Evolutionary conservation across 495 filamentous ascomycete genomes (phyloP).

Genomic region (Parathielavia appendiculata): DNA sequence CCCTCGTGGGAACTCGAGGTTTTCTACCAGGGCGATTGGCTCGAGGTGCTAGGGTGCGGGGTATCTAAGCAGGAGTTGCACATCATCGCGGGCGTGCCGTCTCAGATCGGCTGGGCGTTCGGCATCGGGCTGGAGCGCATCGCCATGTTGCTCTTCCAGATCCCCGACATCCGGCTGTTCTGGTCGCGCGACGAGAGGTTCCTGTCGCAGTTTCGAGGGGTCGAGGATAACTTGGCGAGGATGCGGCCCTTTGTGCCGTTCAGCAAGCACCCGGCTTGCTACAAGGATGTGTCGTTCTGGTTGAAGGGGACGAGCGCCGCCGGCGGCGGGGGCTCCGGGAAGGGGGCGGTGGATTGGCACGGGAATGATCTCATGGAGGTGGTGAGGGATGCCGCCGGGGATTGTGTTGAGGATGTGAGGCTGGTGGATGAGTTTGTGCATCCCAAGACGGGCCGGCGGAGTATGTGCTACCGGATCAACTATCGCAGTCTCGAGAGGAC

Average conservation of each 20-base stretch:
- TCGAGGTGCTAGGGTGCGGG: conserved; percentile 92
- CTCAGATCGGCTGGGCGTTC: conserved; percentile 89
- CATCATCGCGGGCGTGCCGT: conserved; percentile 66
- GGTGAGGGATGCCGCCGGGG: conserved; percentile 70
- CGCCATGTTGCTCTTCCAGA: conserved; percentile 92
- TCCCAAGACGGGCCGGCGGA: conserved; percentile 76
- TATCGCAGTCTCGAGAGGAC: conserved; percentile 88
- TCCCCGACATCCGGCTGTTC: conserved; percentile 96
- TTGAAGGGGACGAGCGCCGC: conserved; percentile 50
- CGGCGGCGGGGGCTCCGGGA: conserved; percentile 47
- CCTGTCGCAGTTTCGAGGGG: conserved; percentile 66
- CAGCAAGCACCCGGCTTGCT: conserved; percentile 80
- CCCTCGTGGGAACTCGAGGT: conserved; percentile 96
- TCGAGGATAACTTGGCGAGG: conserved; percentile 41
- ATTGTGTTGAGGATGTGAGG: conserved; percentile 79
- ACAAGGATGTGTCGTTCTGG: conserved; percentile 95
- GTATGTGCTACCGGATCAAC: conserved; percentile 86
- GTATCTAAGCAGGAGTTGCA: conserved; percentile 77
- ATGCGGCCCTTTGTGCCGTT: conserved; percentile 75
- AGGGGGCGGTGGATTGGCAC: conserved; percentile 56
- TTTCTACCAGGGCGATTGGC: conserved; percentile 90
- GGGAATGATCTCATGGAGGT: conserved; percentile 98
- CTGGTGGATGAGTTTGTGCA: conserved; percentile 79
- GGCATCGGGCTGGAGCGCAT: conserved; percentile 89
- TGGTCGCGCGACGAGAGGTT: conserved; percentile 86